Base-by-base conservation (phyloP, 108 stramenopile genomes). In the Cyclostephanos tholiformis region DNA sequence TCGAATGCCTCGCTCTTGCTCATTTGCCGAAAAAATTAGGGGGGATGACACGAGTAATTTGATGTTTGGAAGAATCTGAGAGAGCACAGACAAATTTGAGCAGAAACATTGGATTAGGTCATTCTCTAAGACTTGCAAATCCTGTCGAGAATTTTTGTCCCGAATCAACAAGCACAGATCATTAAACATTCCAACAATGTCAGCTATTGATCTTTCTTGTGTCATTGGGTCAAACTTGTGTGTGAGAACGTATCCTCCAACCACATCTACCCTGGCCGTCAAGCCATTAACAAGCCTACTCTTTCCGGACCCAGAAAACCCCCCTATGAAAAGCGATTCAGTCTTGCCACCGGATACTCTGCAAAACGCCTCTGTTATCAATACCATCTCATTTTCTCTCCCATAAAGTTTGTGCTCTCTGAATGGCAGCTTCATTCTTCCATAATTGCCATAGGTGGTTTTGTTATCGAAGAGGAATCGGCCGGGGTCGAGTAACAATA, bases 381-480 rank as follows among this genome's bases (percentile, higher is more conserved):
- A n/a, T 4, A 60, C 23, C 17, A 69, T 27, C 17, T 77, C 68
- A 27, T 69, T 63, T 38, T 62, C 32, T 12, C 76, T 32, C 14
- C 76, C 76, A 49, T 79, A 79, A 26, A 79, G 56, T 44, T 71
- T 79, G 69, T 66, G 36, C 23, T 67, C 56, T 59, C 38, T 30
- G 17, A 69, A 52, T 17, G 26, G 26, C 22, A 55, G 41, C 30
- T 67, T 22, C 13, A 35, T 12, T n/a, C 19, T 63, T 25, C 65
- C 48, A 35, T 6, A 6, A 6, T 35, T 38, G 22, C 51, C 27
- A 19, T 19, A 48, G 0, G 49, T 4, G 29, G 51, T 19, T 20
- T 48, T 11, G 20, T 49, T 32, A 9, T 63, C 68, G 43, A 78
- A 65, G 14, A 78, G 63, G 29, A 78, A 78, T n/a, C 60, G 41